Percentiles rank a stretch among this genome's conserved stretches.
Conservation (phyloP, 129 eudicot species). For the Flaveria brownii region DNA sequence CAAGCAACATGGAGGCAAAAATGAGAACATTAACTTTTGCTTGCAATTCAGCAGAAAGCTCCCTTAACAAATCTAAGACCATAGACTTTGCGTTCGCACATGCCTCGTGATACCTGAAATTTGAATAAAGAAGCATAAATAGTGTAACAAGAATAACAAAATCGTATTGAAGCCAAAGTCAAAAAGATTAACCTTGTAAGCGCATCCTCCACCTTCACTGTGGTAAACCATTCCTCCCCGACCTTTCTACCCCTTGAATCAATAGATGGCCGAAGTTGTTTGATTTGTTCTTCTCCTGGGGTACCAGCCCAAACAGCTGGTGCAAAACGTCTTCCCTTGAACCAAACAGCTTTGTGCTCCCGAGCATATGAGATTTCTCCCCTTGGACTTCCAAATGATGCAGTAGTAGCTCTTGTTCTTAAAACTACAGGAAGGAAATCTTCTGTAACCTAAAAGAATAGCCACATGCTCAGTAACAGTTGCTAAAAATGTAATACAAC, state of each 20-base stretch:
- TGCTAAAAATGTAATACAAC: not conserved
- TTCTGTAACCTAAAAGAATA: conserved; percentile 58
- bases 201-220: conserved; percentile 84
- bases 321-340: conserved; percentile 82
- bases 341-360: conserved; percentile 93
- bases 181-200: conserved; percentile 58
- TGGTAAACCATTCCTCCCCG: conserved; percentile 98
- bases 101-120: conserved; percentile 81
- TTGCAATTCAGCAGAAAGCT: conserved; percentile 73
- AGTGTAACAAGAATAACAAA: not conserved
- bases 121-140: conserved; percentile 4
- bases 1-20: conserved; percentile 85
- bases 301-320: conserved; percentile 89
- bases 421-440: conserved; percentile 78
- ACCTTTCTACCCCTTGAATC: conserved; percentile 92
- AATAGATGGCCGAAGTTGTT: conserved; percentile 66
- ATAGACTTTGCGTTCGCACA: conserved; percentile 67
- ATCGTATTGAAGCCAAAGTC: not conserved
- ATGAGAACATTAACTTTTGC: conserved; percentile 71
- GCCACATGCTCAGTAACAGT: not conserved
- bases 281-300: conserved; percentile 90
- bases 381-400: conserved; percentile 85
- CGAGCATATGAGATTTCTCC: conserved; percentile 90
- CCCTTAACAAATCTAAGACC: conserved; percentile 75
- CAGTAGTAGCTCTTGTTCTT: conserved; percentile 72